phyloP scores from a whole-genome alignment of 108 stramenopile genomes.

The Seminavis robusta region DNA sequence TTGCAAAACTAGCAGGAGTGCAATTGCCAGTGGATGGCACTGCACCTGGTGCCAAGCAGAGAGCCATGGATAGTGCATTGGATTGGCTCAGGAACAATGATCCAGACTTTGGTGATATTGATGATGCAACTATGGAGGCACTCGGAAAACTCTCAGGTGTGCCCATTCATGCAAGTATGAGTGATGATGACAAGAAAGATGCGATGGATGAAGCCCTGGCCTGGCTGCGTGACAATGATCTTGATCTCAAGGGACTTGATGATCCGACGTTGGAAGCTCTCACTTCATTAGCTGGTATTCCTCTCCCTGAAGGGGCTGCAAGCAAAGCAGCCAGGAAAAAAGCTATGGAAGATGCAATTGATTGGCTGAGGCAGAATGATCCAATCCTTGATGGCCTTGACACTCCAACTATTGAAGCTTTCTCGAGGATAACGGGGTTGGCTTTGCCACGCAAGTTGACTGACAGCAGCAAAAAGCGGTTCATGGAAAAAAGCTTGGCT shows the following conservation, averaged over 20 bases:
- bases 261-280: not conserved
- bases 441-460: too few species aligned
- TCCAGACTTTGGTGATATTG: not conserved
- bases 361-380: slow-evolving; percentile 28
- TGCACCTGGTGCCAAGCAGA: not conserved
- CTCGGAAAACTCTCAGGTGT: not conserved
- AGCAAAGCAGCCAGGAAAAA: too few species aligned
- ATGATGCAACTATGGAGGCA: slow-evolving; percentile 3
- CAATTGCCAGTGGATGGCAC: slow-evolving; percentile 6
- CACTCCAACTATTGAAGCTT: not conserved
- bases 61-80: not conserved
- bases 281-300: not conserved
- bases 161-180: not conserved
- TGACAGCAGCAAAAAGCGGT: too few species aligned
- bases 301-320: not conserved
- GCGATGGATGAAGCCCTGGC: slow-evolving; percentile 11
- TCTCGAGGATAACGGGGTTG: too few species aligned
- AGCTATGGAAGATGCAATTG: slow-evolving; percentile 22
- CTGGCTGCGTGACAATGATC: slow-evolving; percentile 14
- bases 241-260: not conserved
- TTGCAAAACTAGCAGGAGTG: slow-evolving; percentile 3
- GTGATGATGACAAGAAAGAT: not conserved
- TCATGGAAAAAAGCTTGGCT: slow-evolving; percentile 10
- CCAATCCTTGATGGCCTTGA: slow-evolving; percentile 2
- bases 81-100: slow-evolving; percentile 2